A percentile compares a stretch with the other conserved stretches of the same genome.
phyloP scores from a whole-genome alignment of 2,329 filamentous ascomycete species.

The Scortechinia acanthostroma region DNA sequence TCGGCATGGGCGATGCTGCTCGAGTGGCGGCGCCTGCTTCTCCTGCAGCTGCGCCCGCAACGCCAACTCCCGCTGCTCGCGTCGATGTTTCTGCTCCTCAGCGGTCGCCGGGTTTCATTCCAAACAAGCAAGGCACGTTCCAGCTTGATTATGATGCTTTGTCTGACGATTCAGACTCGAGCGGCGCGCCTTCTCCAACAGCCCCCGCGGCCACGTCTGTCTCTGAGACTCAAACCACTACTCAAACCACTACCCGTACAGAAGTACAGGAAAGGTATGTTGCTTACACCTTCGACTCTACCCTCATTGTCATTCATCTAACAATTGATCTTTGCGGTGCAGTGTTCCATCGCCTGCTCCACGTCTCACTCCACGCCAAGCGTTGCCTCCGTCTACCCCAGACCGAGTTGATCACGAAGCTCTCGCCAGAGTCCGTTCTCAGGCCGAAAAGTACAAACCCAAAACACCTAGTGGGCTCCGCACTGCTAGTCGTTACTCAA shows the following conservation, averaged over 20 bases:
- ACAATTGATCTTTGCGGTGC: too few species aligned
- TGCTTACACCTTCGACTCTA: background rate
- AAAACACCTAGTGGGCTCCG: slow-evolving; percentile 29
- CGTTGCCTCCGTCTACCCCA: slow-evolving; percentile 9
- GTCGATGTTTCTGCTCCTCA: slow-evolving; percentile 5
- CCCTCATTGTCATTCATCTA: background rate
- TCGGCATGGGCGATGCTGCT: slow-evolving; percentile 8
- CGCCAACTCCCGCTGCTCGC: slow-evolving; percentile 4
- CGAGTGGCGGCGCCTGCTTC: slow-evolving; percentile 5
- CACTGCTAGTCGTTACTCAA: slow-evolving; percentile 14
- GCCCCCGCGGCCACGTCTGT: background rate
- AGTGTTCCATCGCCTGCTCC: background rate
- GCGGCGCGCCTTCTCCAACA: slow-evolving; percentile 3
- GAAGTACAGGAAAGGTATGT: background rate
- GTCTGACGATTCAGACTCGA: slow-evolving; percentile 9
- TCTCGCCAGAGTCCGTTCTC: slow-evolving; percentile 22
- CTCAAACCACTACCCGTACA: background rate
- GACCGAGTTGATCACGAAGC: slow-evolving; percentile 14
- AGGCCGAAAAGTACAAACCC: slow-evolving; percentile 29
- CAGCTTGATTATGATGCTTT: slow-evolving; percentile 18
- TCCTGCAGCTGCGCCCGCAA: slow-evolving; percentile 8
- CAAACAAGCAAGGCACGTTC: slow-evolving; percentile 14
- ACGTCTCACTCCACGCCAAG: slow-evolving; percentile 5
- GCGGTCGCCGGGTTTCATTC: slow-evolving; percentile 11
- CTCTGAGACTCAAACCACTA: background rate